Conservation (phyloP, 2,329 filamentous ascomycete genomes). For the Neobulgaria alba region DNA sequence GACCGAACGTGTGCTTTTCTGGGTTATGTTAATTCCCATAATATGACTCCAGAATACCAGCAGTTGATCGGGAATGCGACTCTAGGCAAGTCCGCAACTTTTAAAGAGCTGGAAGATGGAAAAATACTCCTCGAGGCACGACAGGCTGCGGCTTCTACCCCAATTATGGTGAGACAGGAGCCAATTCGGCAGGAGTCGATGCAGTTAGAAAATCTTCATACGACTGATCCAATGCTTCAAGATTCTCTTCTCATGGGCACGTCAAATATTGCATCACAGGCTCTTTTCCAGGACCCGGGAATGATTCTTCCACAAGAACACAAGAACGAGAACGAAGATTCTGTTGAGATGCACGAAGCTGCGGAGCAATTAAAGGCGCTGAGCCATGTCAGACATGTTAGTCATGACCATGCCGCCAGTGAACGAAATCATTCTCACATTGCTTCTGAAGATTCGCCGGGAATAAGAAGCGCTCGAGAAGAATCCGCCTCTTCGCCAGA, state of each 20-base stretch:
- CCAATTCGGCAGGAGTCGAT: conserved; percentile 20
- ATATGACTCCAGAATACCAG: conserved; percentile 57
- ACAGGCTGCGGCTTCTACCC: conserved; percentile 28
- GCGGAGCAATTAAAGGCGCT: conserved; percentile 58
- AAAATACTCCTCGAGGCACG: conserved; percentile 42
- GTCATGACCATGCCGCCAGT: conserved; percentile 34
- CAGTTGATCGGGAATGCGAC: conserved; percentile 41
- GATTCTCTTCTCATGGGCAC: conserved; percentile 23
- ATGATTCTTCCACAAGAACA: conserved; percentile 24
- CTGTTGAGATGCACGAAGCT: conserved; percentile 61
- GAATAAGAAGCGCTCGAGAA: conserved; percentile 31
- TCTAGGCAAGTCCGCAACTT: conserved; percentile 34
- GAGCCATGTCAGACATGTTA: conserved; percentile 51
- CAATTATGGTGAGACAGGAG: conserved; percentile 36
- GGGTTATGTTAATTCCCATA: conserved; percentile 58
- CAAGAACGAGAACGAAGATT: conserved; percentile 49
- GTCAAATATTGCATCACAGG: conserved; percentile 18
- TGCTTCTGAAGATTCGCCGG: conserved; percentile 26
- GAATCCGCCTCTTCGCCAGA: conserved; percentile 34
- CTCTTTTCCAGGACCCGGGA: conserved; percentile 21
- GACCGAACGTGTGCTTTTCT: conserved; percentile 59
- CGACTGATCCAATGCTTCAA: conserved; percentile 18
- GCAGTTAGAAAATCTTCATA: conserved; percentile 9
- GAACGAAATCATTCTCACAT: conserved; percentile 28
- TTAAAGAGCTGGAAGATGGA: conserved; percentile 48